Base-by-base conservation (phyloP, 345 rosid species). In the Lepidium aucheri region DNA sequence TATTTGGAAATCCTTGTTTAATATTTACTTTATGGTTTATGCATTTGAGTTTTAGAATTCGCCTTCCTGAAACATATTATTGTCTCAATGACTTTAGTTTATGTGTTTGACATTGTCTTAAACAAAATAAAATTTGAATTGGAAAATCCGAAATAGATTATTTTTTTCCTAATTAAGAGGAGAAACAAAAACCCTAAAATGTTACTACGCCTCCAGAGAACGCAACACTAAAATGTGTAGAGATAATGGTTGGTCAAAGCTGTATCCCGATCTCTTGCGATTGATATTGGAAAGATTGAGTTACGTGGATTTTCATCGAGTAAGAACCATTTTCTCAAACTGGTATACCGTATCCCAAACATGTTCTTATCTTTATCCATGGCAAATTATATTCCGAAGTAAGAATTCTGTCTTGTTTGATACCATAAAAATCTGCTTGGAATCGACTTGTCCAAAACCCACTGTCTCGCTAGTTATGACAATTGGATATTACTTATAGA, bases 211-310 rank as follows among this genome's bases (percentile, higher is more conserved):
- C 53, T 60, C 65, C 53, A 44, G 30, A 45, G 8, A 5, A 0
- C 8, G 8, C 9, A 9, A 33, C 13, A 45, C 53, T 3, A 46
- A 35, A 35, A 49, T 63, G 47, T 63, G 26, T 5, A 36, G 35
- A 22, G 42, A 22, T 26, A 10, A 38, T 49, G 58, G 9, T 63
- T 63, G 68, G 68, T 63, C 58, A 38, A 63, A 38, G 35, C 58
- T 63, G n/a, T 50, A 34, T 35, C 47, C 57, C 9, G 58, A 63
- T 63, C 57, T 63, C 1, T 63, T 50, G 26, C 38, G 57, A 38
- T 39, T 26, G 36, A 63, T 63, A 15, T 38, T 63, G 16, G 38
- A 63, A 24, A 50, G 58, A 11, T 50, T 38, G 7, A 50, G 26
- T 11, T 24, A 8, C 33, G 24, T 22, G 1, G 68, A 50, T 38